phyloP scores from a whole-genome alignment of 257 asterid species.

The Thymus quinquecostatus region DNA sequence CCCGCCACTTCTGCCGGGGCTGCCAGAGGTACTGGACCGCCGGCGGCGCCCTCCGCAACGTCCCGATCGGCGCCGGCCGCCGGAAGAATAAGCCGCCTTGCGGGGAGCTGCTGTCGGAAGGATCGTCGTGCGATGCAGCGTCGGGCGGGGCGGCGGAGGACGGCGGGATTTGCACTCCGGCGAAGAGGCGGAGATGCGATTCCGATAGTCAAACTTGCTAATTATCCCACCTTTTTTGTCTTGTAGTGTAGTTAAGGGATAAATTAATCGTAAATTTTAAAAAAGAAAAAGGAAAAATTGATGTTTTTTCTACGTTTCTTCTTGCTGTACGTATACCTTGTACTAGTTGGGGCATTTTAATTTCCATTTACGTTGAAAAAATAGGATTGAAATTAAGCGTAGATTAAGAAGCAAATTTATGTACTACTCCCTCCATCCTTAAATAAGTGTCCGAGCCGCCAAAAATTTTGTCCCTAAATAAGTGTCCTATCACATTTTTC shows the following conservation, averaged over 20 bases:
- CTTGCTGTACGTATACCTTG: slow-evolving; percentile 34
- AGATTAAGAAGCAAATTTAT: no score
- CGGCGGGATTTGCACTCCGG: slow-evolving; percentile 45
- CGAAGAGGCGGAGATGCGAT: slow-evolving; percentile 72
- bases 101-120: slow-evolving; percentile 41
- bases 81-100: slow-evolving; percentile 59
- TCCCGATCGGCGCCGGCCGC: slow-evolving; percentile 93
- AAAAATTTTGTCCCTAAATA: no score
- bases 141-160: slow-evolving; percentile 51
- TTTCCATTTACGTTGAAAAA: no score
- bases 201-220: slow-evolving; percentile 55
- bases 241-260: slow-evolving; percentile 23
- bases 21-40: slow-evolving; percentile 97
- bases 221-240: slow-evolving; percentile 42
- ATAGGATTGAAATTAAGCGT: no score
- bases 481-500: no score
- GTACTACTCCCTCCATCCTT: no score
- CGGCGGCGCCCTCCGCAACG: slow-evolving; percentile 92
- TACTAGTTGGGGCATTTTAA: slow-evolving; percentile 9
- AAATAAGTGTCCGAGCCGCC: no score
- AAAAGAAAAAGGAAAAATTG: background rate
- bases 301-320: slow-evolving; percentile 22
- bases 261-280: background rate
- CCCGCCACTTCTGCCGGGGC: slow-evolving; percentile 85
- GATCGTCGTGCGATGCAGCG: slow-evolving; percentile 52